Evolutionary conservation across 2,329 filamentous ascomycete species (phyloP).

Genomic region (Teratosphaeria gauchensis): DNA sequence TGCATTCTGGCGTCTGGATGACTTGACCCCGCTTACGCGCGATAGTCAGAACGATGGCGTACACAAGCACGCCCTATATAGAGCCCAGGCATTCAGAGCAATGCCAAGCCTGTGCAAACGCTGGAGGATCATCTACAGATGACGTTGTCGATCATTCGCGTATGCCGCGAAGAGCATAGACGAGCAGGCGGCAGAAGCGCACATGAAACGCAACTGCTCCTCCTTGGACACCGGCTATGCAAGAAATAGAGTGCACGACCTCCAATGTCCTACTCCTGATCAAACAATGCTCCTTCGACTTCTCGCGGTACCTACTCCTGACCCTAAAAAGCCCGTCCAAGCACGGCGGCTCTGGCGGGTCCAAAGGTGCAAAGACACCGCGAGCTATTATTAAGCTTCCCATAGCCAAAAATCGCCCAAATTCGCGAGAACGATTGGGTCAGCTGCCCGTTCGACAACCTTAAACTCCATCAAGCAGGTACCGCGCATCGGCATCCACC

Average conservation of each 20-base stretch:
- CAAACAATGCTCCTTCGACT: background rate
- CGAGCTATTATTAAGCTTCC: background rate
- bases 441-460: background rate
- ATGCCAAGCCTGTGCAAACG: background rate
- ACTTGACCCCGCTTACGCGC: too few species aligned
- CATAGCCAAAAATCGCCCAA: too few species aligned
- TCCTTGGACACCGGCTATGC: background rate
- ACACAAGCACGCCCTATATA: background rate
- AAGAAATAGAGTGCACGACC: background rate
- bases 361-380: background rate
- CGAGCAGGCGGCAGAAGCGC: background rate
- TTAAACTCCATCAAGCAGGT: background rate
- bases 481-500: background rate
- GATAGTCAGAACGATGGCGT: background rate
- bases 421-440: background rate
- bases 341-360: background rate
- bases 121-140: background rate
- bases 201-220: background rate
- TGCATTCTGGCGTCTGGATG: too few species aligned
- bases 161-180: background rate
- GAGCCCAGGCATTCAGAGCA: background rate
- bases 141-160: background rate
- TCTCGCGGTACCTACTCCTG: background rate
- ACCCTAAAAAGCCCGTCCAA: background rate
- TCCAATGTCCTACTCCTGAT: background rate